Conservation (phyloP, 2,329 filamentous ascomycete species). For the Scleromitrula shiraiana region DNA sequence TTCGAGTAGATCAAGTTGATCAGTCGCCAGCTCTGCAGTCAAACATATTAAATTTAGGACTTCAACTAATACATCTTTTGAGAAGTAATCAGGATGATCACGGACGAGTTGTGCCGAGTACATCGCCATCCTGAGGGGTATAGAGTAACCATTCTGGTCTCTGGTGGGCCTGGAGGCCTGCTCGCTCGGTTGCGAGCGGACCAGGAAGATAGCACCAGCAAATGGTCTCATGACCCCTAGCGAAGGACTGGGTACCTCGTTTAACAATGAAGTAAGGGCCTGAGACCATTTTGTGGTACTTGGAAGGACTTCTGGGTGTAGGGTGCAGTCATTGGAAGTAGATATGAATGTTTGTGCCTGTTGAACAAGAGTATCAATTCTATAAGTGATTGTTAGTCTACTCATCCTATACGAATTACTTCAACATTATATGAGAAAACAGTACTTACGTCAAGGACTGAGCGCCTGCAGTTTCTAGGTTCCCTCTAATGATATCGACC, state of each 20-base stretch:
- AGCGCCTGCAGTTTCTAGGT: constrained; percentile 41
- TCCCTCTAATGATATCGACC: constrained; percentile 45
- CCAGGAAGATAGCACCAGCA: constrained; percentile 61
- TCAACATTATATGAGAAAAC: neutral
- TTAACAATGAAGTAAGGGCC: constrained; percentile 50
- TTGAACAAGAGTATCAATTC: constrained; percentile 45
- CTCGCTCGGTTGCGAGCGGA: constrained; percentile 31
- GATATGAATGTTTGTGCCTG: constrained; percentile 38
- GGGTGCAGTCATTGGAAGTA: constrained; percentile 28
- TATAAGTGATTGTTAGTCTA: constrained; percentile 25
- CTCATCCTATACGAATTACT: no score
- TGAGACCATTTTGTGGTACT: constrained; percentile 55
- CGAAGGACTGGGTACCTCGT: constrained; percentile 47
- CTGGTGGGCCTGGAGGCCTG: constrained; percentile 31
- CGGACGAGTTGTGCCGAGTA: constrained; percentile 56
- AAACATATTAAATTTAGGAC: constrained; percentile 44
- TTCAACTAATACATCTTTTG: constrained; percentile 39
- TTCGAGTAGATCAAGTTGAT: constrained; percentile 41
- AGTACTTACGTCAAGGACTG: constrained; percentile 43
- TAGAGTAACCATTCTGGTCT: constrained; percentile 63
- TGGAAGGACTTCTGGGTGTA: constrained; percentile 49
- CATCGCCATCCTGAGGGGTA: constrained; percentile 66
- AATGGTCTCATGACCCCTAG: constrained; percentile 68
- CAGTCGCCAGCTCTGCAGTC: constrained; percentile 43
- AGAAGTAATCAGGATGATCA: constrained; percentile 34